These are phyloP conservation scores for Coemansia sp. DNA, from an alignment of 192 early-diverging fungal genomes.

Conservation along the genomic window DNA sequence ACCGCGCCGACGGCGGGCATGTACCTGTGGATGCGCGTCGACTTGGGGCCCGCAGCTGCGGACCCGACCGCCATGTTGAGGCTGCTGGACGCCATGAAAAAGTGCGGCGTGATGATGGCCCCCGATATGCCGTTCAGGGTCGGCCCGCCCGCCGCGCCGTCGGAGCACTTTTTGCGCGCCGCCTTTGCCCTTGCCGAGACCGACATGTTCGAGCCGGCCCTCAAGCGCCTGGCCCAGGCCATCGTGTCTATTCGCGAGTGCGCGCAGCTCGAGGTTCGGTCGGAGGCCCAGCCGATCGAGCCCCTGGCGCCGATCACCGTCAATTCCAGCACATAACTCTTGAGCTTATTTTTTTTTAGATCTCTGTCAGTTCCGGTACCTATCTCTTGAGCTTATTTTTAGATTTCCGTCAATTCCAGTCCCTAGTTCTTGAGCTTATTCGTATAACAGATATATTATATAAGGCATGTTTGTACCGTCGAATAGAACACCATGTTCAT, in stretches of 20 bases:
- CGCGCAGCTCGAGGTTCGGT: not conserved
- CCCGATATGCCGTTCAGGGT: conserved; percentile 42
- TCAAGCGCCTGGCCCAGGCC: conserved; percentile 40
- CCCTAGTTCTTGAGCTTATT: not conserved
- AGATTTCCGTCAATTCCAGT: conserved; percentile 4
- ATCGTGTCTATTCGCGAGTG: conserved; percentile 12
- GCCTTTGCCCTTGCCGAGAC: conserved; percentile 45
- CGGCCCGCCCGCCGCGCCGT: not conserved
- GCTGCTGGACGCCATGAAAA: conserved; percentile 43
- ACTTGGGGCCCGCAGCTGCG: conserved; percentile 28
- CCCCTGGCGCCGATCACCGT: not conserved
- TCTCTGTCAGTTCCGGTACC: too few species aligned
- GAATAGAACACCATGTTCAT: too few species aligned
- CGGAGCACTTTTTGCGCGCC: conserved; percentile 35
- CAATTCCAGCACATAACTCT: conserved; percentile 3
- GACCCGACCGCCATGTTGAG: conserved; percentile 30
- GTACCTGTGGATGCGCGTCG: conserved; percentile 84
- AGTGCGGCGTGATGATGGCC: conserved; percentile 52
- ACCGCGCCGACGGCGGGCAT: conserved; percentile 68
- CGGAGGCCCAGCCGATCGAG: not conserved
- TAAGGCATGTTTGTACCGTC: too few species aligned
- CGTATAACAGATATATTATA: too few species aligned
- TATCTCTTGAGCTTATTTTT: not conserved
- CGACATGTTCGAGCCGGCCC: conserved; percentile 50
- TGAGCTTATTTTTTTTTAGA: not conserved